phyloP scores from a whole-genome alignment of 2,329 filamentous ascomycete genomes.

The Claviceps spartinae region DNA sequence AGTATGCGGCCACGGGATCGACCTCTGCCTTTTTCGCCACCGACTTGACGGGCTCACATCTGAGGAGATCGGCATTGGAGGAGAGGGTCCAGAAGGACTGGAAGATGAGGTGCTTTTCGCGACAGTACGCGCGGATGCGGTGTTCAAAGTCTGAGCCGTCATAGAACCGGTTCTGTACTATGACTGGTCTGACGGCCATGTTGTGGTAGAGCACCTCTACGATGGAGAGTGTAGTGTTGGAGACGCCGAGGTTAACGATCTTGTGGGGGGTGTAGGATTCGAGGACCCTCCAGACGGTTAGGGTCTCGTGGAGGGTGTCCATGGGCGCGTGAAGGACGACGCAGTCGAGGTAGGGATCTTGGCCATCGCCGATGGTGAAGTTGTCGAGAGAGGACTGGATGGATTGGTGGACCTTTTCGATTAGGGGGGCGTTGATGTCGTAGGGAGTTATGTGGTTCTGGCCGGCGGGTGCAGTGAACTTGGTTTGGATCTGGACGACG shows the following conservation, averaged over 20 bases:
- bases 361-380: conserved; percentile 31
- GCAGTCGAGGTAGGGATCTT: conserved; percentile 48
- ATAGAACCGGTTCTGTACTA: conserved; percentile 70
- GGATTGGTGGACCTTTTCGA: conserved; percentile 53
- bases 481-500: conserved; percentile 56
- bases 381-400: conserved; percentile 53
- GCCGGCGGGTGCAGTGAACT: conserved; percentile 53
- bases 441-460: conserved; percentile 53
- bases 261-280: conserved; percentile 50
- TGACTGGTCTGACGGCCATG: conserved; percentile 29
- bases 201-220: conserved; percentile 38
- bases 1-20: conserved; percentile 27
- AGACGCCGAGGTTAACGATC: conserved; percentile 60
- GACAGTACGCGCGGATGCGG: conserved; percentile 39
- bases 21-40: conserved; percentile 32
- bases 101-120: conserved; percentile 28
- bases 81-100: conserved; percentile 43
- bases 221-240: conserved; percentile 50
- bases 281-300: conserved; percentile 53
- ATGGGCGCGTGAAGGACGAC: conserved; percentile 57
- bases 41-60: conserved; percentile 29
- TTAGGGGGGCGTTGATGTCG: conserved; percentile 40
- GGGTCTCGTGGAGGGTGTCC: conserved; percentile 30
- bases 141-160: conserved; percentile 44
- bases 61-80: conserved; percentile 28